Evolutionary conservation across 2,329 filamentous ascomycete species (phyloP), one percentile per base, ranked within the genome.

Genomic region (Neurospora sp.): DNA sequence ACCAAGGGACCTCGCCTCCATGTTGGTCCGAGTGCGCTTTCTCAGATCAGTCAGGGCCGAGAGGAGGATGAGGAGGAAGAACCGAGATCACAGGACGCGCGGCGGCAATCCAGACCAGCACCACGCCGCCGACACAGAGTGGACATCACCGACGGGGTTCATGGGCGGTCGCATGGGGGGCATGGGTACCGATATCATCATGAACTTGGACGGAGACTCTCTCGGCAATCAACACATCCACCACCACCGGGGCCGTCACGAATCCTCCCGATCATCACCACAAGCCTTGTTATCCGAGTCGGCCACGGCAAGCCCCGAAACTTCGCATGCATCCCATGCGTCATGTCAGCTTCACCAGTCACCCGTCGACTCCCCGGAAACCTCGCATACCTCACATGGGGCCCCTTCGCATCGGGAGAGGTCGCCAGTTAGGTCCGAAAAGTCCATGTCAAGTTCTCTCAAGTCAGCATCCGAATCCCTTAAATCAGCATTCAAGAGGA

Each of bases 1-100:
- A 70, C 75, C 75, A 19, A 68, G 75, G 38, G 75, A 76, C 52
- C 70, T 75, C 46, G 67, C 70, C 4, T 74, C 74, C 17, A 76
- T 76, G 75, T 70, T 73, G 42, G 66, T 75, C 15, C 73, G 75
- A 36, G 73, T 76, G 52, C 74, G 74, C 8, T 76, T 75, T 66
- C 52, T 76, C 72, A 71, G 70, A 66, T 77, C 73, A 62, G 73
- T 74, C 28, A 70, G 70, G 69, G 69, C 73, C 17, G 75, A 76
- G 68, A 72, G 74, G 67, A 71, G 75, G 70, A 70, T 72, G 69
- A 70, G 72, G 70, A 72, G 52, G 52, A 62, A 62, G 13, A 62
- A 62, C 52, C 52, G 52, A 36, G 52, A 62, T 36, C 13, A 73
- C 33, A 69, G 70, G 39, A 72, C 70, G 13, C 52, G 52, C 13